These are phyloP conservation scores for Chrysopogon serrulatus DNA, from an alignment of 176 grass and related monocot genomes.

Conservation along the genomic window DNA sequence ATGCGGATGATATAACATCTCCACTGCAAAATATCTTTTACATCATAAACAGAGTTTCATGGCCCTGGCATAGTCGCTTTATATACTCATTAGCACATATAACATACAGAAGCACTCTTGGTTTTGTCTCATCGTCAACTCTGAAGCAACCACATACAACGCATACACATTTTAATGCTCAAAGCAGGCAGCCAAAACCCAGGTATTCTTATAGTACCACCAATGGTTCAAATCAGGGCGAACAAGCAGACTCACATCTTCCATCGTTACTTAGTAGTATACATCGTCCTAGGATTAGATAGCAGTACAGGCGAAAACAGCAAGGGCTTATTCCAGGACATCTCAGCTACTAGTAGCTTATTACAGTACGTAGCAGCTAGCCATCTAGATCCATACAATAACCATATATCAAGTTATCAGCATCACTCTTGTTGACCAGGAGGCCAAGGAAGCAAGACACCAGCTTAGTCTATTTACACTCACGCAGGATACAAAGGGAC, in stretches of 20 bases:
- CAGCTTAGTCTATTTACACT: constrained; percentile 58
- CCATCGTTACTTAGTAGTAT: constrained; percentile 22
- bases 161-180: neutral
- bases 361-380: constrained; percentile 38
- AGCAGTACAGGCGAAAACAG: constrained; percentile 28
- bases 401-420: constrained; percentile 28
- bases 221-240: constrained; percentile 11
- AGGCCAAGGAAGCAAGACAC: neutral
- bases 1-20: neutral
- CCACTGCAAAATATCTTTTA: neutral
- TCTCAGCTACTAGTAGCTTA: constrained; percentile 41
- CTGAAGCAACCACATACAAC: neutral
- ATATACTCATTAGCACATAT: neutral
- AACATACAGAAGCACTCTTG: neutral
- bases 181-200: constrained; percentile 24
- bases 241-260: constrained; percentile 7
- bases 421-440: constrained; percentile 27
- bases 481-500: constrained; percentile 66
- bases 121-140: neutral
- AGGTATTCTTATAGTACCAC: constrained; percentile 22
- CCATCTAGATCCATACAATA: constrained; percentile 34
- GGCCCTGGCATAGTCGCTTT: neutral
- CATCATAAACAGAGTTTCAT: neutral
- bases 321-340: constrained; percentile 37
- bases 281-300: constrained; percentile 41